These are phyloP conservation scores for Penicillium sclerotiorum DNA, from an alignment of 2,329 filamentous ascomycete genomes.

Conservation along the genomic window DNA sequence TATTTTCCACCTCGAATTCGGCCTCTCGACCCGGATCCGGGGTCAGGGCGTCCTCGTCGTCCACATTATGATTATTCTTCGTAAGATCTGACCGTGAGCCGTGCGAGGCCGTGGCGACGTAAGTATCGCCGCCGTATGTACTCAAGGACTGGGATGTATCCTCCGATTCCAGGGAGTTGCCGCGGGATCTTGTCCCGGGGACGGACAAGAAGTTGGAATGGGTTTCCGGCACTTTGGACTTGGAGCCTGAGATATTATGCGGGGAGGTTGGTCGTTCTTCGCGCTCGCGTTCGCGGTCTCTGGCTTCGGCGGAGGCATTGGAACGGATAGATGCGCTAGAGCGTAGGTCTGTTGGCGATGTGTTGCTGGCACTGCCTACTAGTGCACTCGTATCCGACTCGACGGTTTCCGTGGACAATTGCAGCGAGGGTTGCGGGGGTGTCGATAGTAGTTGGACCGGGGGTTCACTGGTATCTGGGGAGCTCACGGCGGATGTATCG, in stretches of 20 bases:
- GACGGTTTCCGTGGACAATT: slow-evolving; percentile 40
- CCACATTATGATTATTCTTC: slow-evolving; percentile 53
- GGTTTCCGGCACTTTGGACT: slow-evolving; percentile 54
- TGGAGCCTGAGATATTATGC: slow-evolving; percentile 68
- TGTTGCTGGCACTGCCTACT: slow-evolving; percentile 30
- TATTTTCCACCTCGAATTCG: slow-evolving; percentile 68
- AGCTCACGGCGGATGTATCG: slow-evolving; percentile 57
- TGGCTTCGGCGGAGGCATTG: slow-evolving; percentile 61
- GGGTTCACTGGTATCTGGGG: slow-evolving; percentile 36
- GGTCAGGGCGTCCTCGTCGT: slow-evolving; percentile 64
- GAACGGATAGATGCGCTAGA: slow-evolving; percentile 56
- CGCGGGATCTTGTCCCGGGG: slow-evolving; percentile 63
- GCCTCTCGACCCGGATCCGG: slow-evolving; percentile 73
- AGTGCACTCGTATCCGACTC: slow-evolving; percentile 35
- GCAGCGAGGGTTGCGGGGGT: slow-evolving; percentile 39
- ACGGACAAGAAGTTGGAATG: slow-evolving; percentile 63
- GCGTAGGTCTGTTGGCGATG: slow-evolving; percentile 54
- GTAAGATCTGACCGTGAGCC: slow-evolving; percentile 47
- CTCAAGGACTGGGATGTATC: slow-evolving; percentile 57
- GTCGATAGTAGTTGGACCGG: slow-evolving; percentile 39
- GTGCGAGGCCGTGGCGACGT: slow-evolving; percentile 49
- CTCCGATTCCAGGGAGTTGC: slow-evolving; percentile 66
- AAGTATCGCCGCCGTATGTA: slow-evolving; percentile 58
- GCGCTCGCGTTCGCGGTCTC: slow-evolving; percentile 45
- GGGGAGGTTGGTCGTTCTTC: slow-evolving; percentile 66